These are phyloP conservation scores for Arthrinium phaeospermum DNA, from an alignment of 2,329 filamentous ascomycete species.

Conservation along the genomic window DNA sequence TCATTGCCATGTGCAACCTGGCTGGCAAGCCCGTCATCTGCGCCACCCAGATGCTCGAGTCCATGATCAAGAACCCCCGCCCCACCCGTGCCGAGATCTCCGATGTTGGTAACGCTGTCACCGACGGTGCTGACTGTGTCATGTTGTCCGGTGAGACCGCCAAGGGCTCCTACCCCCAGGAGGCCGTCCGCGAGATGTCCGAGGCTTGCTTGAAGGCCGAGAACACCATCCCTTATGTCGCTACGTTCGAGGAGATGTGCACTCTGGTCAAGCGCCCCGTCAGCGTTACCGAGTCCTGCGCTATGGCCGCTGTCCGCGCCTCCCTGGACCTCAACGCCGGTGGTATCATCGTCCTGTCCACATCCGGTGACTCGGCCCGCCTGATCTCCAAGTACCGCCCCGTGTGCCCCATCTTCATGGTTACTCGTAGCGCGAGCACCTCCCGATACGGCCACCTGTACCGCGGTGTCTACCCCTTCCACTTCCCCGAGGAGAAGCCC, in stretches of 20 bases:
- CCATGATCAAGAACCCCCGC: slow-evolving; percentile 99
- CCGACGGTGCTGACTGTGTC: slow-evolving; percentile 97
- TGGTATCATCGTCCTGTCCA: slow-evolving; percentile 94
- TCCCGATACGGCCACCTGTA: slow-evolving; percentile 94
- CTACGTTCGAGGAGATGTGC: slow-evolving; percentile 94
- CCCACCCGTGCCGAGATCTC: slow-evolving; percentile 98
- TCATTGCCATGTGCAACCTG: slow-evolving; percentile 99
- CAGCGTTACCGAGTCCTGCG: slow-evolving; percentile 88
- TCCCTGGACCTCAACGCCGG: slow-evolving; percentile 96
- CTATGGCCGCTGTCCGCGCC: slow-evolving; percentile 95
- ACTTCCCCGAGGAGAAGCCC: slow-evolving; percentile 90
- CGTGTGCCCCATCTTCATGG: slow-evolving; percentile 99
- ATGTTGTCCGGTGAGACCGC: slow-evolving; percentile 99
- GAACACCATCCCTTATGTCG: slow-evolving; percentile 96
- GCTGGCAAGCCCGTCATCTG: slow-evolving; percentile 99
- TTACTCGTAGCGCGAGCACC: slow-evolving; percentile 84
- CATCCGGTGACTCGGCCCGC: slow-evolving; percentile 91
- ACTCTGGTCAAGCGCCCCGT: slow-evolving; percentile 83
- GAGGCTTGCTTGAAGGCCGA: slow-evolving; percentile 96
- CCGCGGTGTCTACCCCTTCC: slow-evolving; percentile 97
- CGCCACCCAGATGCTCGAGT: slow-evolving; percentile 99
- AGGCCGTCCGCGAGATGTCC: slow-evolving; percentile 97
- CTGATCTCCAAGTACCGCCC: slow-evolving; percentile 98
- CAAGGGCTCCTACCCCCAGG: slow-evolving; percentile 92
- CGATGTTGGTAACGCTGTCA: slow-evolving; percentile 96